Evolutionary conservation across 108 stramenopile genomes (phyloP).

Genomic region (Schizochytrium sp.): DNA sequence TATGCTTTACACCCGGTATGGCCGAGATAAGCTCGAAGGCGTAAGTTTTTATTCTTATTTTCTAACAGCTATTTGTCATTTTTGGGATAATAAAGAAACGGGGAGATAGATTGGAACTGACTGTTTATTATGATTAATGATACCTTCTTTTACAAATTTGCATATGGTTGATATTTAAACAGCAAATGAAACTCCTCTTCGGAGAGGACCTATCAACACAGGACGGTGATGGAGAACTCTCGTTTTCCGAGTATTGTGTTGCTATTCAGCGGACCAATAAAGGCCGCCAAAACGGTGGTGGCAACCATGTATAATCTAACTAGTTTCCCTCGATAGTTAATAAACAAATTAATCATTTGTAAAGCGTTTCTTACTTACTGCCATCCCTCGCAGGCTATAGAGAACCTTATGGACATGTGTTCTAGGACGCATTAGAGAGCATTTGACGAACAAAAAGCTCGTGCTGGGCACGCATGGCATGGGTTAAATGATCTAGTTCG

Average conservation of each 20-base stretch:
- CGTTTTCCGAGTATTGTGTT: constrained; percentile 28
- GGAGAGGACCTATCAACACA: constrained; percentile 53
- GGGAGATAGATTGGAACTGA: too few relatives aligned
- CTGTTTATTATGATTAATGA: too few relatives aligned
- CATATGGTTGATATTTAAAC: neutral
- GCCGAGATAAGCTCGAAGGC: constrained; percentile 80
- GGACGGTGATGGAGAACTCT: constrained; percentile 58
- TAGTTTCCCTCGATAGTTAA: too few relatives aligned
- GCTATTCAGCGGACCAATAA: constrained; percentile 20
- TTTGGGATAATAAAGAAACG: too few relatives aligned
- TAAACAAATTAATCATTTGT: too few relatives aligned
- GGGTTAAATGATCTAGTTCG: neutral
- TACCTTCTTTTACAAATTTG: neutral
- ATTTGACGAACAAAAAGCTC: neutral
- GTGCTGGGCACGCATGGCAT: neutral
- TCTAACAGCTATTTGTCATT: too few relatives aligned
- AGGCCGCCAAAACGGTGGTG: neutral
- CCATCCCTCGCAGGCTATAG: too few relatives aligned
- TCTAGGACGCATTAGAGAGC: neutral
- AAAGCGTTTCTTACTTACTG: too few relatives aligned
- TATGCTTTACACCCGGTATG: constrained; percentile 87
- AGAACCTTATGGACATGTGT: too few relatives aligned
- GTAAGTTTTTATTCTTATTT: constrained; percentile 48
- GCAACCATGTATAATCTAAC: neutral
- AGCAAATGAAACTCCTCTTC: constrained; percentile 60